A percentile compares a stretch with the other conserved stretches of the same genome.
Evolutionary conservation across 1,284 basidiomycete genomes (phyloP).

Genomic region (Microbotryum silenes-acaulis): DNA sequence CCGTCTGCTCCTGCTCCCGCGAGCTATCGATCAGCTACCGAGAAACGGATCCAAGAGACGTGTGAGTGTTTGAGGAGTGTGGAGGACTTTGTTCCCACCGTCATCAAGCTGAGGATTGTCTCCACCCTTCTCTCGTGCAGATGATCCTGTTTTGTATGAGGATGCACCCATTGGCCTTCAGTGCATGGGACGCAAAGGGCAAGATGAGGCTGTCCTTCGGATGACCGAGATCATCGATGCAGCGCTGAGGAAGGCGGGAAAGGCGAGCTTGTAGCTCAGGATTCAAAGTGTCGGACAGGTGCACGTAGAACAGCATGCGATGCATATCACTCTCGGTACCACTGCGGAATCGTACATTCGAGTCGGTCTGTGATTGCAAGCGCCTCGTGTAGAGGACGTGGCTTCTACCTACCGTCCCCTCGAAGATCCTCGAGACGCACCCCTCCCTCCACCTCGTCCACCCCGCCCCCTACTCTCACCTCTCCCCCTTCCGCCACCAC

Average conservation of each 20-base stretch:
- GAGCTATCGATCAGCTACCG: constrained; percentile 42
- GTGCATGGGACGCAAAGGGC: constrained; percentile 57
- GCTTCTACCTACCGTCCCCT: background rate
- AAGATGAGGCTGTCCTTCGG: constrained; percentile 60
- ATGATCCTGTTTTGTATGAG: constrained; percentile 52
- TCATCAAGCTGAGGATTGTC: too few relatives aligned
- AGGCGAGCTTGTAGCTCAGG: too few relatives aligned
- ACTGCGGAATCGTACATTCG: too few relatives aligned
- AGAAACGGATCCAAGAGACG: constrained; percentile 49
- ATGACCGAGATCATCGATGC: constrained; percentile 24
- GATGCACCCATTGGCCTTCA: constrained; percentile 63
- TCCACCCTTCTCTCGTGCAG: constrained; percentile 39
- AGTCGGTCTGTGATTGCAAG: too few relatives aligned
- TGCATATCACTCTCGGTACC: too few relatives aligned
- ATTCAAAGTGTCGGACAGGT: too few relatives aligned
- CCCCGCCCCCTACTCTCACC: background rate
- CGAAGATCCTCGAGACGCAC: background rate
- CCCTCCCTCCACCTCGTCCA: constrained; percentile 1
- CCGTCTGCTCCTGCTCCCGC: too few relatives aligned
- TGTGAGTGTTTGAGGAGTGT: constrained; percentile 46
- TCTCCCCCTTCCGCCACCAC: background rate
- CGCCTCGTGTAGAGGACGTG: too few relatives aligned
- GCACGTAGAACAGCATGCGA: too few relatives aligned
- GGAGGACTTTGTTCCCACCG: too few relatives aligned
- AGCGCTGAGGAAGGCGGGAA: constrained; percentile 6